Base-by-base conservation (phyloP, 441 rosid genomes). In the Populus tomentosa region DNA sequence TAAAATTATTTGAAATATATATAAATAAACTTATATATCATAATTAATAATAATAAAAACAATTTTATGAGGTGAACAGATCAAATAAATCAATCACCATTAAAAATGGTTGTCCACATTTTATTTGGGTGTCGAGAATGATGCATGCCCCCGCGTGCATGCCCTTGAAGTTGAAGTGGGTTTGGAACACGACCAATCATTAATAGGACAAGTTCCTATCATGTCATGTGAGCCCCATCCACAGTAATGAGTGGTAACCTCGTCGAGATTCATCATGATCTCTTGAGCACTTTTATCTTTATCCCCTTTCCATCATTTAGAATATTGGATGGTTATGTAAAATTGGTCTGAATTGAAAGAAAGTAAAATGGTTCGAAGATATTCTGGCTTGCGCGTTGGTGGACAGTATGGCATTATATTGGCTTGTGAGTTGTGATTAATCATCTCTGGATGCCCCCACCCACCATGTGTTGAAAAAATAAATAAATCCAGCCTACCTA, bases 221-320 rank as follows among this genome's bases (percentile, higher is more conserved):
- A 38, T 62, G 75, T 23, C 81, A 75, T 62, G 78, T 33, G 82
- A 75, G 78, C 69, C 77, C 77, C 61, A 24, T 50, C 38, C 13
- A 72, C 69, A 23, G 69, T 67, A 78, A 78, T 73, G 61, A 78
- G 80, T 72, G 66, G 67, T 46, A 46, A 30, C 64, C 56, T 33
- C 2, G 56, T n/a, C 8, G 36, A 42, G 21, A 23, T 59, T 1
- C 56, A 50, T 50, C 56, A 50, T 14, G 7, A 14, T 50, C 20
- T 50, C 56, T 16, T 14, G 56, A 14, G 7, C 56, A 50, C 20
- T 50, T 50, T 50, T 50, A 50, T 14, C 20, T 50, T 5, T 5
- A 50, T 50, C 20, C 56, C 20, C 56, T 14, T 10, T 50, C 56
- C 56, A 14, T 14, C 56, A 50, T 50, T 50, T 50, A 50, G 56